phyloP scores from a whole-genome alignment of 2,329 filamentous ascomycete species.

The Curvularia sp. region DNA sequence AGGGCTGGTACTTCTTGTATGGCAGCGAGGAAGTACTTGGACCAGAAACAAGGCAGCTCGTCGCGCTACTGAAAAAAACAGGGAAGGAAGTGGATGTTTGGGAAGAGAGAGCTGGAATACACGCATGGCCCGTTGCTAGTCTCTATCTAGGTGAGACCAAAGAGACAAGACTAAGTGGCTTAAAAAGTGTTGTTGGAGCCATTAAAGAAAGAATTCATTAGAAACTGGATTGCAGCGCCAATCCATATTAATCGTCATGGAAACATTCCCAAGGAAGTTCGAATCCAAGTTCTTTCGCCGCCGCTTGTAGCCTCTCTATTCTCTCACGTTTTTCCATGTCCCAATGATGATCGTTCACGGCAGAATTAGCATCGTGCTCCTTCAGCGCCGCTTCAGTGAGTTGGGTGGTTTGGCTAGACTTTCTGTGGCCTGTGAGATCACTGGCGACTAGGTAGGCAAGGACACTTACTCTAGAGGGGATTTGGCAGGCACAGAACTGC shows the following conservation, averaged over 20 bases:
- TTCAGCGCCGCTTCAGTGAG: neutral
- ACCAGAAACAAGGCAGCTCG: conserved; percentile 69
- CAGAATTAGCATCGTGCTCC: neutral
- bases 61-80: conserved; percentile 62
- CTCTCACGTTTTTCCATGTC: conserved; percentile 8
- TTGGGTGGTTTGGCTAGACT: neutral
- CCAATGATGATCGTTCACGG: neutral
- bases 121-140: conserved; percentile 81
- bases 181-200: conserved; percentile 54
- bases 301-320: conserved; percentile 11
- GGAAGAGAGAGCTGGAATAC: conserved; percentile 71
- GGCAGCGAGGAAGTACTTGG: conserved; percentile 81
- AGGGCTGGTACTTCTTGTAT: conserved; percentile 74
- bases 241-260: conserved; percentile 1
- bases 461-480: neutral
- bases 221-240: conserved; percentile 1
- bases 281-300: conserved; percentile 18
- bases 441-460: neutral
- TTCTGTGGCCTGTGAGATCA: neutral
- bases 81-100: conserved; percentile 63
- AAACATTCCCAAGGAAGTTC: conserved; percentile 16
- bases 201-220: conserved; percentile 41
- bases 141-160: conserved; percentile 61
- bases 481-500: no score
- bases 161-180: conserved; percentile 56